Evolutionary conservation across 2,329 filamentous ascomycete species (phyloP).

Genomic region (Penicillium psychrosexuale): DNA sequence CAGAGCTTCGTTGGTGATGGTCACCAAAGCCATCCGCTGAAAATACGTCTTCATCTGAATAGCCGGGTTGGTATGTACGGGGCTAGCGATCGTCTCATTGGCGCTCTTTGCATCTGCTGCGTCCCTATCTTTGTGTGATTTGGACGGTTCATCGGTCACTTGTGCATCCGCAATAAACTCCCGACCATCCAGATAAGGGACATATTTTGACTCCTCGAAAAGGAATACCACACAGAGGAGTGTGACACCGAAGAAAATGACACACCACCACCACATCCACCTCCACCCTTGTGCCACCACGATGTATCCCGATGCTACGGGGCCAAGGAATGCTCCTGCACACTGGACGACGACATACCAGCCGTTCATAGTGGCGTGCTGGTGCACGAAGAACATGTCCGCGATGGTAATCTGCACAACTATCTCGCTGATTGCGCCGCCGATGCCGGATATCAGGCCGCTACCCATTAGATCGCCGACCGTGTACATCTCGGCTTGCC

Average conservation of each 20-base stretch:
- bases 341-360: conserved; percentile 42
- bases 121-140: neutral
- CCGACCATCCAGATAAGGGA: conserved; percentile 12
- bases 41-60: conserved; percentile 45
- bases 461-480: conserved; percentile 43
- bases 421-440: conserved; percentile 45
- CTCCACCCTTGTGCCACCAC: conserved; percentile 48
- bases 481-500: conserved; percentile 44
- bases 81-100: neutral
- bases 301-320: conserved; percentile 32
- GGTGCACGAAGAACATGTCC: conserved; percentile 50
- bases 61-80: conserved; percentile 20
- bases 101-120: neutral
- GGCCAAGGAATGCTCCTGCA: conserved; percentile 38
- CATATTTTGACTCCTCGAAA: conserved; percentile 44
- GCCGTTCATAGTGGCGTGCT: conserved; percentile 47
- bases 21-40: conserved; percentile 43
- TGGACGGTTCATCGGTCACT: neutral
- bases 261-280: conserved; percentile 52
- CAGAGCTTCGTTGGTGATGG: conserved; percentile 9
- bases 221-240: conserved; percentile 45
- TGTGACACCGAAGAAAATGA: conserved; percentile 41
- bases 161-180: neutral
- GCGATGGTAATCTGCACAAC: conserved; percentile 48
- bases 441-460: conserved; percentile 45